A percentile compares a stretch with the other conserved stretches of the same genome.
Evolutionary conservation across 129 eudicot genomes (phyloP).

Genomic region (Escallonia rubra): DNA sequence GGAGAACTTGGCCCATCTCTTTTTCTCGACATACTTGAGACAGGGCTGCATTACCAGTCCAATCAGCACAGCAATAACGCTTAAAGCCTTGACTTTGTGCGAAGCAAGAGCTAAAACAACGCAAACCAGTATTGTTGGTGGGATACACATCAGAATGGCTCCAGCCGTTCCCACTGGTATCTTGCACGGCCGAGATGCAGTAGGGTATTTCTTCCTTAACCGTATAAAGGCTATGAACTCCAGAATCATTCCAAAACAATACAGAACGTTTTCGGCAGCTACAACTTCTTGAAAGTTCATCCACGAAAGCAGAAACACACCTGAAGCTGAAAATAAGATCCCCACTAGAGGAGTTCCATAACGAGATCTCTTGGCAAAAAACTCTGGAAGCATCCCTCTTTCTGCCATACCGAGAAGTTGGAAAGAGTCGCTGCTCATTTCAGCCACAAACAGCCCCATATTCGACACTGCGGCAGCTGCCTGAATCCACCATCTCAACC

Average conservation of each 20-base stretch:
- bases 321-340: conserved; percentile 3
- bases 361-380: conserved; percentile 10
- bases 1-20: conserved; percentile 25
- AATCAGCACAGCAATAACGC: conserved; percentile 11
- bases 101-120: conserved; percentile 16
- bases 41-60: conserved; percentile 25
- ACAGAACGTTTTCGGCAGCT: conserved; percentile 18
- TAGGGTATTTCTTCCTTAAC: conserved; percentile 13
- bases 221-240: conserved; percentile 16
- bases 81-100: conserved; percentile 10
- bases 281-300: conserved; percentile 11
- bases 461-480: conserved; percentile 33
- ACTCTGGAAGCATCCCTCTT: conserved; percentile 16
- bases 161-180: conserved; percentile 16
- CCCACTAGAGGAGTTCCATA: conserved; percentile 19
- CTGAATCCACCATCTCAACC: conserved; percentile 26
- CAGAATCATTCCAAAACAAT: conserved; percentile 21
- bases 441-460: conserved; percentile 33
- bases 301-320: background rate
- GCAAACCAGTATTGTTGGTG: conserved; percentile 10
- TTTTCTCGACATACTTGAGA: conserved; percentile 18
- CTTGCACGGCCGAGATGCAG: conserved; percentile 15
- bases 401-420: conserved; percentile 25
- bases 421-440: conserved; percentile 23
- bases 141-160: conserved; percentile 17